Evolutionary conservation across 1,284 basidiomycete species (phyloP).

Genomic region (Malassezia brasiliensis): DNA sequence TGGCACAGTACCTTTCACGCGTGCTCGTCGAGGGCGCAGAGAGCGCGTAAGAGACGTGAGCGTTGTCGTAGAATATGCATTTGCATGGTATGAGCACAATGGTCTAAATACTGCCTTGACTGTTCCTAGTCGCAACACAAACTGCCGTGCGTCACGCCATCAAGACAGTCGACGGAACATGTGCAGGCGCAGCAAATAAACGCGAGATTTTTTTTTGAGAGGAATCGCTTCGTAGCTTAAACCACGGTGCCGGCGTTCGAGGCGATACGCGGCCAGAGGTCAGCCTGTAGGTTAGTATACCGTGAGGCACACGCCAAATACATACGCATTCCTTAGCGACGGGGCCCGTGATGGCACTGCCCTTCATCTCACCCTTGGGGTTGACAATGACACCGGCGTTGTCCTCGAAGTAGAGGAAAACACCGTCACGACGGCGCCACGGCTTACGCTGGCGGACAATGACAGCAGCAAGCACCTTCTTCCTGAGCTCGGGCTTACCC

Average conservation of each 20-base stretch:
- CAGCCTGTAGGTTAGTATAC: constrained; percentile 53
- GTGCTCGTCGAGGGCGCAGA: constrained; percentile 4
- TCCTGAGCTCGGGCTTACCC: constrained; percentile 98
- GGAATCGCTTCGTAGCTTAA: constrained; percentile 44
- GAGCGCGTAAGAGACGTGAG: not conserved
- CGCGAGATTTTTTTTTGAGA: constrained; percentile 2
- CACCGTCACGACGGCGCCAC: constrained; percentile 94
- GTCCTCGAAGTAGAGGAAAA: constrained; percentile 95
- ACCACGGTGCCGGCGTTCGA: constrained; percentile 98
- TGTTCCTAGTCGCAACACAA: not conserved
- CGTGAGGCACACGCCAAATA: constrained; percentile 27
- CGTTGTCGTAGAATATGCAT: constrained; percentile 11
- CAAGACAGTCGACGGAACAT: not conserved
- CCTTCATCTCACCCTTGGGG: constrained; percentile 99
- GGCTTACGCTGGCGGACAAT: constrained; percentile 96
- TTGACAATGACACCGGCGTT: constrained; percentile 54
- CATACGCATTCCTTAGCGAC: constrained; percentile 89
- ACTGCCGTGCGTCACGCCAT: no score
- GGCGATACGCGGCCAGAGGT: constrained; percentile 95
- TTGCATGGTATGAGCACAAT: constrained; percentile 20
- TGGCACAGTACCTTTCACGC: constrained; percentile 17
- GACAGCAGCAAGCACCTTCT: constrained; percentile 98
- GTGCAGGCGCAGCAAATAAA: constrained; percentile 5
- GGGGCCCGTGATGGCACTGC: constrained; percentile 82
- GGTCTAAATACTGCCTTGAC: not conserved